These are phyloP conservation scores for Lathyrus oleraceus DNA, from an alignment of 306 rosid species.

Conservation along the genomic window DNA sequence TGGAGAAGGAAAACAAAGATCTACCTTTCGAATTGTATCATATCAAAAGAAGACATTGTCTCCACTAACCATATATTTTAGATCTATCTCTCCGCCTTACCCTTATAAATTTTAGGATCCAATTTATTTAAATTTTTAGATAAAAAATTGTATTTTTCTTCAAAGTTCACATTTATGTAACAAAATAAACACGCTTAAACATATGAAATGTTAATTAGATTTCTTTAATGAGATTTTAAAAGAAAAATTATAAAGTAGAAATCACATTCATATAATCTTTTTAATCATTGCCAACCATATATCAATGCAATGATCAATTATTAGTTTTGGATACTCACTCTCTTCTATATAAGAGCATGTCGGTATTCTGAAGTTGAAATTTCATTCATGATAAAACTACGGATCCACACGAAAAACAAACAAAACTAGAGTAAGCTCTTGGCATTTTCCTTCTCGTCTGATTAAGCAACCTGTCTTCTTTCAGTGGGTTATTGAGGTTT, in stretches of 20 bases:
- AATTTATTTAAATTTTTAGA: too few relatives aligned
- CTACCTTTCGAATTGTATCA: too few relatives aligned
- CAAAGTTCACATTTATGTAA: not conserved
- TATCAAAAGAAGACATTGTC: too few relatives aligned
- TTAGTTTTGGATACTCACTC: not conserved
- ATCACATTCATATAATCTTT: not conserved
- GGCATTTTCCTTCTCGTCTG: constrained; percentile 28
- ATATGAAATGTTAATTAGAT: too few relatives aligned
- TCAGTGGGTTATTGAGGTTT: constrained; percentile 10
- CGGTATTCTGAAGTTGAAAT: constrained; percentile 14
- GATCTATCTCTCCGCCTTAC: too few relatives aligned
- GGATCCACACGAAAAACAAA: constrained; percentile 23
- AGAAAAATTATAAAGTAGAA: not conserved
- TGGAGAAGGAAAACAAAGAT: too few relatives aligned
- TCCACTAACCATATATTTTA: too few relatives aligned
- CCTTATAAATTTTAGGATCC: too few relatives aligned
- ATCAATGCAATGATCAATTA: not conserved
- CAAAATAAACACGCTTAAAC: not conserved
- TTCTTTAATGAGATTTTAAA: not conserved
- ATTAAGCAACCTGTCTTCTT: constrained; percentile 29
- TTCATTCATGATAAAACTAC: not conserved
- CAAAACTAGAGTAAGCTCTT: constrained; percentile 6
- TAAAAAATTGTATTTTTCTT: not conserved
- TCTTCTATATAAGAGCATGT: not conserved
- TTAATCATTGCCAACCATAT: not conserved